phyloP scores from a whole-genome alignment of 352 stramenopile species.

The Phytopythium litorale region DNA sequence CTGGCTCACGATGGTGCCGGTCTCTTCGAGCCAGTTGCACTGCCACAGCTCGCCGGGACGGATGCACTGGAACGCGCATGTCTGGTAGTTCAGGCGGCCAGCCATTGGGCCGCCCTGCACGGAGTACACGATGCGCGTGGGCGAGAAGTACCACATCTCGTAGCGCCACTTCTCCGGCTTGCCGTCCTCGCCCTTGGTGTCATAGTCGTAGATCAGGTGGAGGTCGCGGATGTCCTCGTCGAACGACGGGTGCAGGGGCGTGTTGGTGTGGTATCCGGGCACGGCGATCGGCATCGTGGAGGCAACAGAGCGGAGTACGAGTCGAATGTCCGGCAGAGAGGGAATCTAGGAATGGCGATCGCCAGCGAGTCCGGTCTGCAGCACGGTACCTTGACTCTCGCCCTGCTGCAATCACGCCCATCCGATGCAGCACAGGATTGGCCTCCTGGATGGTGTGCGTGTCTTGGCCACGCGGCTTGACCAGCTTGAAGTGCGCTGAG shows the following conservation, averaged over 20 bases:
- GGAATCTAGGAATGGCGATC: background rate
- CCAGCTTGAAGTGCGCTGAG: background rate
- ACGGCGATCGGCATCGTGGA: constrained; percentile 10
- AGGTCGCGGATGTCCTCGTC: constrained; percentile 51
- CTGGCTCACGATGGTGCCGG: constrained; percentile 43
- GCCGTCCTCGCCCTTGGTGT: constrained; percentile 31
- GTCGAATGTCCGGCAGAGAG: background rate
- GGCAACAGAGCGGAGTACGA: background rate
- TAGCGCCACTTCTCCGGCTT: constrained; percentile 56
- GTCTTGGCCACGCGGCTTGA: background rate
- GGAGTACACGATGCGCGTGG: constrained; percentile 50
- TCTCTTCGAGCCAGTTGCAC: constrained; percentile 63
- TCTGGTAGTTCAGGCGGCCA: constrained; percentile 55
- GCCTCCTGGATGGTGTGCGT: too few relatives aligned
- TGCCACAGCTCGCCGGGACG: constrained; percentile 49
- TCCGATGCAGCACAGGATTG: too few relatives aligned
- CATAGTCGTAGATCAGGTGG: constrained; percentile 54
- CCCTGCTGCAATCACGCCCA: too few relatives aligned
- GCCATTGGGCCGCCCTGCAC: constrained; percentile 56
- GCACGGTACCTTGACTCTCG: too few relatives aligned
- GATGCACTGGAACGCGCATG: constrained; percentile 51
- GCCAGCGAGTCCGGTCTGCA: too few relatives aligned
- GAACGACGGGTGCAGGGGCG: constrained; percentile 45
- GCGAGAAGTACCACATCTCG: constrained; percentile 59
- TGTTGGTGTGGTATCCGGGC: constrained; percentile 56